Evolutionary conservation across 768 basidiomycete species (phyloP).

Genomic region (Krasilnikovozyma curviuscula): DNA sequence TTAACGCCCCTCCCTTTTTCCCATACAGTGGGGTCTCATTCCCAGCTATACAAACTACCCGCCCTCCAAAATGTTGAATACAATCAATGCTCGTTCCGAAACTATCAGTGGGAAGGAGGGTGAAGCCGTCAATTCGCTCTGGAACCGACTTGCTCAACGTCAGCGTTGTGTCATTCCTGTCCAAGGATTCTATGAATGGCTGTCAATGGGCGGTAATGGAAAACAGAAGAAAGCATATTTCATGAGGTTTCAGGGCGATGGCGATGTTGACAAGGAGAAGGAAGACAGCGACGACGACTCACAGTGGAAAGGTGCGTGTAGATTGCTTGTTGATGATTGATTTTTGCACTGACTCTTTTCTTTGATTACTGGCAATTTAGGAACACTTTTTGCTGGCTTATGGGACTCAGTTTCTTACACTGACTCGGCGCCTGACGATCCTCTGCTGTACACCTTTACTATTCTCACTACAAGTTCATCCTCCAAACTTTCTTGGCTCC

Average conservation of each 20-base stretch:
- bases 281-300: background rate
- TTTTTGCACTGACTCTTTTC: too few species aligned
- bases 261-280: background rate
- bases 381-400: slow-evolving; percentile 49
- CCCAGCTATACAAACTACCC: too few species aligned
- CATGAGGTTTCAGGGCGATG: background rate
- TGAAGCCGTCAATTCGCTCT: too few species aligned
- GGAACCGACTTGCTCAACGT: too few species aligned
- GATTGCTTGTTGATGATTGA: too few species aligned
- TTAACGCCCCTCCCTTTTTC: too few species aligned
- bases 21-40: too few species aligned
- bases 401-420: slow-evolving; percentile 46
- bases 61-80: too few species aligned
- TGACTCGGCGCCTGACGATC: slow-evolving; percentile 12
- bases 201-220: slow-evolving; percentile 43
- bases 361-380: too few species aligned
- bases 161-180: slow-evolving; percentile 72
- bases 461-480: slow-evolving; percentile 70
- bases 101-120: too few species aligned
- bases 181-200: slow-evolving; percentile 91
- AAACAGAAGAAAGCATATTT: background rate
- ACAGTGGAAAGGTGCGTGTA: too few species aligned
- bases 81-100: too few species aligned
- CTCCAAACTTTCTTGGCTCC: slow-evolving; percentile 61
- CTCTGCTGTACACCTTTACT: slow-evolving; percentile 58